Evolutionary conservation across 2,329 filamentous ascomycete species (phyloP).

Genomic region (Phyllosticta paracitricarpa): DNA sequence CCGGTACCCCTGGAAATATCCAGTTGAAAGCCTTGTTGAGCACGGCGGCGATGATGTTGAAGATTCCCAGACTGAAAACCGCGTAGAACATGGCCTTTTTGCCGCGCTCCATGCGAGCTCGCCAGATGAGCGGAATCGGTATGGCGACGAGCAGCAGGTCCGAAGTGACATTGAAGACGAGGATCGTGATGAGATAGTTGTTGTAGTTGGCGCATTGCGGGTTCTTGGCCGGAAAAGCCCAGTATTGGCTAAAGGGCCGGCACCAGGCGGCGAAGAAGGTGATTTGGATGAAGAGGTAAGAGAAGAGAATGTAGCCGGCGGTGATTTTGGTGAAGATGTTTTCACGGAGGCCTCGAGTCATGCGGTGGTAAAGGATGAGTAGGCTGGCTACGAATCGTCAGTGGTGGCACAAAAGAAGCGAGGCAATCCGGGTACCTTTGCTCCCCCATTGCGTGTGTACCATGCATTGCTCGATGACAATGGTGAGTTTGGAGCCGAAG

Average conservation of each 20-base stretch:
- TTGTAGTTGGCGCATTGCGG: conserved; percentile 12
- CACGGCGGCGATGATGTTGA: conserved; percentile 39
- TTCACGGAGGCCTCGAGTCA: conserved; percentile 6
- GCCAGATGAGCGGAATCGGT: conserved; percentile 11
- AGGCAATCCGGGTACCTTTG: background rate
- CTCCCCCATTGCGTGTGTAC: conserved; percentile 12
- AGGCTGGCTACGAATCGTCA: background rate
- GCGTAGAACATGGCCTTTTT: conserved; percentile 13
- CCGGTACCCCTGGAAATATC: conserved; percentile 32
- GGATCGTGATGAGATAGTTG: conserved; percentile 12
- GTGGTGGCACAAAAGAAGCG: background rate
- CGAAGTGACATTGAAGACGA: conserved; percentile 14
- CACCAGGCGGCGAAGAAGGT: conserved; percentile 13
- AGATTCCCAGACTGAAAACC: conserved; percentile 38
- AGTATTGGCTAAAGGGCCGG: conserved; percentile 14
- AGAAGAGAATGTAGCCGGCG: conserved; percentile 11
- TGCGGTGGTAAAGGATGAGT: conserved; percentile 10
- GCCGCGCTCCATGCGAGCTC: conserved; percentile 9
- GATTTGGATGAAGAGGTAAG: conserved; percentile 13
- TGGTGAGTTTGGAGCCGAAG: conserved; percentile 26
- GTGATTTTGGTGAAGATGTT: conserved; percentile 10
- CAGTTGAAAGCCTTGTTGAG: conserved; percentile 43
- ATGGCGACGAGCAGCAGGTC: conserved; percentile 13
- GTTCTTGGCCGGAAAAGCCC: conserved; percentile 11
- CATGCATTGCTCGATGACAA: conserved; percentile 23